These are phyloP conservation scores for Rhizopogon roseolus DNA, from an alignment of 768 basidiomycete genomes.

Conservation along the genomic window DNA sequence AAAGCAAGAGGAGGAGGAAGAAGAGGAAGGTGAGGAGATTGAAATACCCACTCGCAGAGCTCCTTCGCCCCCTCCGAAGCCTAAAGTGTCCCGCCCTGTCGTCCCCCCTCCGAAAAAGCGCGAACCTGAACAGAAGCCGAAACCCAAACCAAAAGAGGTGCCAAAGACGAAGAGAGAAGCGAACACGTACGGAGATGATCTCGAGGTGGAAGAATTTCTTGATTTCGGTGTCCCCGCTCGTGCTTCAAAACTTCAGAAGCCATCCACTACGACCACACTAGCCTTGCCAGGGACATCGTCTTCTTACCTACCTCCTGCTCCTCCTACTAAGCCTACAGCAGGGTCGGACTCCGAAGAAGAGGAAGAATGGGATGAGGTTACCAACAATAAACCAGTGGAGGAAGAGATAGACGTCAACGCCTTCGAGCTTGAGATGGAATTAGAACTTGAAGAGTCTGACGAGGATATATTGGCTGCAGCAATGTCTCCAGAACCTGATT, in stretches of 20 bases:
- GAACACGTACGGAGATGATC: slow-evolving; percentile 17
- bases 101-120: slow-evolving; percentile 21
- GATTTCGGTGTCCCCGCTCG: slow-evolving; percentile 44
- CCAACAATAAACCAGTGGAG: slow-evolving; percentile 9
- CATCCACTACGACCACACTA: slow-evolving; percentile 26
- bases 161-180: slow-evolving; percentile 19
- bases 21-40: slow-evolving; percentile 25
- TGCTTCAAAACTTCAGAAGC: slow-evolving; percentile 29
- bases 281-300: slow-evolving; percentile 34
- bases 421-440: slow-evolving; percentile 31
- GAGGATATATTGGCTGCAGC: slow-evolving; percentile 49
- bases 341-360: slow-evolving; percentile 41
- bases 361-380: slow-evolving; percentile 50
- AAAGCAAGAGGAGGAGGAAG: slow-evolving; percentile 31
- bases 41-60: slow-evolving; percentile 16
- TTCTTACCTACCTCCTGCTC: slow-evolving; percentile 21
- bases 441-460: slow-evolving; percentile 34
- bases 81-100: slow-evolving; percentile 23
- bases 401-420: slow-evolving; percentile 32
- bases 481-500: slow-evolving; percentile 30
- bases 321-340: slow-evolving; percentile 24
- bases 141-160: slow-evolving; percentile 19
- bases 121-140: slow-evolving; percentile 19
- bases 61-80: slow-evolving; percentile 25
- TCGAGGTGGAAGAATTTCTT: slow-evolving; percentile 39